Evolutionary conservation across 2,329 filamentous ascomycete genomes (phyloP).

Genomic region (Hypoxylon sp.): DNA sequence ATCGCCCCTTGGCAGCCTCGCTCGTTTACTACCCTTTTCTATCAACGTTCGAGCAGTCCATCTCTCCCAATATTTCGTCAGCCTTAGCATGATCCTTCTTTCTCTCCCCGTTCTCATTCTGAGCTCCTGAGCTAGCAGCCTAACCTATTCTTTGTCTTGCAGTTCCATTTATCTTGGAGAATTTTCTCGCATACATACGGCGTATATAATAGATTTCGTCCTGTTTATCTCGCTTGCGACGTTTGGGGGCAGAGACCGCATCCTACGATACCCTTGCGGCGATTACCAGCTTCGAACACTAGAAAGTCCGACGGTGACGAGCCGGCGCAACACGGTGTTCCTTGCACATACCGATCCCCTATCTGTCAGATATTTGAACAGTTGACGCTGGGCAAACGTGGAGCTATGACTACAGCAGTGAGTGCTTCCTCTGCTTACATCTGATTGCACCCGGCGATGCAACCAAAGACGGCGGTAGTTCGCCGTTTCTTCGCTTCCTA

Average conservation of each 20-base stretch:
- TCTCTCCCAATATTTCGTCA: conserved; percentile 21
- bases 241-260: conserved; percentile 13
- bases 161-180: conserved; percentile 26
- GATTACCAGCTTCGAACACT: conserved; percentile 15
- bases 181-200: conserved; percentile 35
- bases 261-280: conserved; percentile 23
- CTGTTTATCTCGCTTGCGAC: conserved; percentile 19
- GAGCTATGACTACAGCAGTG: conserved; percentile 51
- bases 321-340: conserved; percentile 14
- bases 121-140: conserved; percentile 20
- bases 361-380: conserved; percentile 3
- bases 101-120: conserved; percentile 16
- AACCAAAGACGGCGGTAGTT: neutral
- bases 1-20: conserved; percentile 31
- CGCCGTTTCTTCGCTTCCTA: neutral
- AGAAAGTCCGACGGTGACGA: conserved; percentile 14
- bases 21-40: conserved; percentile 9
- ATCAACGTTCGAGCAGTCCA: conserved; percentile 6
- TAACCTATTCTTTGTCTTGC: conserved; percentile 34
- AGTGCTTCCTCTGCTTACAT: conserved; percentile 33
- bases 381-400: conserved; percentile 9
- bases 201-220: conserved; percentile 42
- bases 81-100: conserved; percentile 18
- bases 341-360: conserved; percentile 14
- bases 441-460: neutral